Percentiles rank a stretch among this genome's conserved stretches.
Conservation (phyloP, 345 rosid genomes). For the Melaleuca quinquenervia region DNA sequence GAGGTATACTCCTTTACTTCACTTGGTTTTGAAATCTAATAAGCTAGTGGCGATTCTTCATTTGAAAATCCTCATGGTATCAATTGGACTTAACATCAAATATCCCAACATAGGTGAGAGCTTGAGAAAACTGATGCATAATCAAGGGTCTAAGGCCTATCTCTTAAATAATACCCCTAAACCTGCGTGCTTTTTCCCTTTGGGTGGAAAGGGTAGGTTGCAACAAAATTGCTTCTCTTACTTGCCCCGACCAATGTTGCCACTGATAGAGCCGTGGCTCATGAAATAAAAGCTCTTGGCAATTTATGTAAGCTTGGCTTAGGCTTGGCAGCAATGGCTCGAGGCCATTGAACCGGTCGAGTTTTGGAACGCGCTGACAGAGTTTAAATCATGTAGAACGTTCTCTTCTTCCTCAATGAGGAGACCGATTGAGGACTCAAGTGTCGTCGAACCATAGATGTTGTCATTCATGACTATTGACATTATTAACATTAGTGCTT, state of each 20-base stretch:
- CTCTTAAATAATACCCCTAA: too few relatives aligned
- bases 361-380: constrained; percentile 53
- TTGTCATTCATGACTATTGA: constrained; percentile 47
- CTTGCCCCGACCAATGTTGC: neutral
- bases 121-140: too few relatives aligned
- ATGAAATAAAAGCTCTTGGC: neutral
- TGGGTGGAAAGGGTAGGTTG: too few relatives aligned
- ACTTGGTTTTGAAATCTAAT: too few relatives aligned
- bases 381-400: constrained; percentile 57
- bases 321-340: neutral
- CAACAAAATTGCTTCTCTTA: neutral
- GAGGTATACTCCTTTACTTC: too few relatives aligned
- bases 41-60: too few relatives aligned
- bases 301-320: neutral
- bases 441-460: constrained; percentile 39
- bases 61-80: too few relatives aligned
- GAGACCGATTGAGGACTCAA: constrained; percentile 33
- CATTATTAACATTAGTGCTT: too few relatives aligned
- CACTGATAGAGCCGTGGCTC: neutral
- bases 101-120: too few relatives aligned
- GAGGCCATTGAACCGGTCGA: constrained; percentile 20
- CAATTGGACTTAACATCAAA: too few relatives aligned
- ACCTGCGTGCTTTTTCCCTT: too few relatives aligned
- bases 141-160: too few relatives aligned
- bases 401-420: constrained; percentile 48